Conservation (phyloP, 495 filamentous ascomycete species). For the Talaromyces borbonicus region DNA sequence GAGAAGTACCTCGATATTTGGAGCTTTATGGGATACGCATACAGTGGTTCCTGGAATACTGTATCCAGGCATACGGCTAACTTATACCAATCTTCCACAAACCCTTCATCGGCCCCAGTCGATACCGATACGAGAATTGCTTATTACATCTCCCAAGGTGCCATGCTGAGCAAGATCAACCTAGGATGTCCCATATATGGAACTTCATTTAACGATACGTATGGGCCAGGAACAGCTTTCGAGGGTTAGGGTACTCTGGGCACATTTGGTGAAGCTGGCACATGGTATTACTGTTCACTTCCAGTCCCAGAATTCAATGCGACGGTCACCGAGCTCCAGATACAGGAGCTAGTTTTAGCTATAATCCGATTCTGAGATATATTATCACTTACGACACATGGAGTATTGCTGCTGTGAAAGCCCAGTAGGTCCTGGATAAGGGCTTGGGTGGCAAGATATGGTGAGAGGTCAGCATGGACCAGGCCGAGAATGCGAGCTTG, state of each 20-base stretch:
- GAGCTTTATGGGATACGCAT: conserved; percentile 75
- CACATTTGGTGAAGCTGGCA: conserved; percentile 59
- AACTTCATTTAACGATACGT: conserved; percentile 61
- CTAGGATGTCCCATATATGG: conserved; percentile 84
- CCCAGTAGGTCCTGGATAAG: conserved; percentile 48
- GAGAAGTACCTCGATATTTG: conserved; percentile 59
- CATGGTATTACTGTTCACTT: conserved; percentile 67
- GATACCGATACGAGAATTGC: conserved; percentile 55
- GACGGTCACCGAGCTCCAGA: neutral
- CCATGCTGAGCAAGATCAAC: conserved; percentile 58
- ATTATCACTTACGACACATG: conserved; percentile 74
- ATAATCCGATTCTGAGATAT: conserved; percentile 44
- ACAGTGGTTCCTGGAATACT: conserved; percentile 59
- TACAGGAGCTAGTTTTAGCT: conserved; percentile 54
- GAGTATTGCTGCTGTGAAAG: conserved; percentile 49
- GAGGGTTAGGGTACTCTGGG: conserved; percentile 54
- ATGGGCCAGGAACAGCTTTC: conserved; percentile 58
- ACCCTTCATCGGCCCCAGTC: conserved; percentile 55
- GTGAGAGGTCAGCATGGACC: conserved; percentile 81
- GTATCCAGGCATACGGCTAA: conserved; percentile 69
- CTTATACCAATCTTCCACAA: conserved; percentile 43
- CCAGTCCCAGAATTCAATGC: conserved; percentile 23
- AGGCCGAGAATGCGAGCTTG: conserved; percentile 44
- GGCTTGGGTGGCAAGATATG: conserved; percentile 77
- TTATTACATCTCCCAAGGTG: conserved; percentile 49